Base-by-base conservation (phyloP, 345 rosid genomes). In the Euphorbia peplus region DNA sequence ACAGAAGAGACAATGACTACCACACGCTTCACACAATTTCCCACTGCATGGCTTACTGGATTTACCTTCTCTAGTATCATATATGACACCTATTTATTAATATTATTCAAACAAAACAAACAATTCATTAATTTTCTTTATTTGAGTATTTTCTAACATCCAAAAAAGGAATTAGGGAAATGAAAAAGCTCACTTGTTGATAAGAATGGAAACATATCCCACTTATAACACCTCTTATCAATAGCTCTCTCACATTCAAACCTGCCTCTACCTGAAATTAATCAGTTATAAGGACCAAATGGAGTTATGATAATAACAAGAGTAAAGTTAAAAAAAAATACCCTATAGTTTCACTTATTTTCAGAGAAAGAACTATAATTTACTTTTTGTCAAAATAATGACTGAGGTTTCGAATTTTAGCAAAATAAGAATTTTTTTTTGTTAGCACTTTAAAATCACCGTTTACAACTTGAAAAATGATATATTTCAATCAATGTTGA, bases 81-180 rank as follows among this genome's bases (percentile, higher is more conserved):
- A 67, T 90, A 90, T 4, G 98, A 89, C 5, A 93, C 93, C 97
- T 93, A 68, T 66, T n/a, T n/a, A n/a, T n/a, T n/a, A n/a, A n/a
- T n/a, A n/a, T n/a, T n/a, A n/a, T n/a, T n/a, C n/a, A n/a, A n/a
- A n/a, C n/a, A n/a, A n/a, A n/a, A n/a, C n/a, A n/a, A n/a, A n/a
- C n/a, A n/a, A n/a, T n/a, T n/a, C n/a, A n/a, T n/a, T n/a, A n/a
- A n/a, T n/a, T n/a, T n/a, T n/a, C n/a, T n/a, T n/a, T n/a, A n/a
- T n/a, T n/a, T n/a, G n/a, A n/a, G n/a, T n/a, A n/a, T 44, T 44
- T 12, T 2, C 2, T 44, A 44, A 44, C 8, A 42, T 48, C 42
- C 32, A n/a, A 50, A 41, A 3, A 16, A 21, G 59, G 14, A 54
- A 4, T 54, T 19, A 52, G 13, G 21, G 12, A 50, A 50, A 53